Conservation (phyloP, 1,284 basidiomycete species). For the Rhodotorula glutinis region DNA sequence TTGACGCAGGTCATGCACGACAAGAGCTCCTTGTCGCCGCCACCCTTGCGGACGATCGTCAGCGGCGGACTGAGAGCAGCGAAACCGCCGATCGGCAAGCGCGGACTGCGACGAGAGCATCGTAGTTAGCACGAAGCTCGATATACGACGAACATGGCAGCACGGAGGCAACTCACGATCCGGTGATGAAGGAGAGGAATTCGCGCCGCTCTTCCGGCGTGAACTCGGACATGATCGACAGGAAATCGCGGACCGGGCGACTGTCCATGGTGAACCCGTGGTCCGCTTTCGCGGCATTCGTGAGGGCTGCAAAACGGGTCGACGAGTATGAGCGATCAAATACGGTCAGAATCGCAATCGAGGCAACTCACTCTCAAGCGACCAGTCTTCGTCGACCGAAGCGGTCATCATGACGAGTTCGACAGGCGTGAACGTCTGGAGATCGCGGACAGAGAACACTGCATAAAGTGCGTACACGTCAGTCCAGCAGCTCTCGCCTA, state of each 20-base stretch:
- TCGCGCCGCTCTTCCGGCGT: slow-evolving; percentile 70
- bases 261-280: slow-evolving; percentile 97
- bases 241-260: slow-evolving; percentile 76
- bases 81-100: slow-evolving; percentile 80
- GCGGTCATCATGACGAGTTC: slow-evolving; percentile 92
- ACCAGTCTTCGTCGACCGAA: slow-evolving; percentile 93
- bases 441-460: slow-evolving; percentile 86
- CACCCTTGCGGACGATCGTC: slow-evolving; percentile 95
- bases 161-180: slow-evolving; percentile 55
- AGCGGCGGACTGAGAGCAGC: slow-evolving; percentile 87
- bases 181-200: slow-evolving; percentile 95
- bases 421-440: slow-evolving; percentile 88
- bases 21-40: slow-evolving; percentile 62
- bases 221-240: slow-evolving; percentile 82
- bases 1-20: slow-evolving; percentile 98
- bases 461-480: slow-evolving; percentile 54
- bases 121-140: not conserved
- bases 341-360: not conserved
- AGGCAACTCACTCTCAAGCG: slow-evolving; percentile 67
- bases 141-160: not conserved
- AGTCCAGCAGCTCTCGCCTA: slow-evolving; percentile 52
- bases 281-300: slow-evolving; percentile 89
- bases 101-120: slow-evolving; percentile 35
- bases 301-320: slow-evolving; percentile 61
- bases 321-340: not conserved